A percentile compares a stretch with the other conserved stretches of the same genome.
These are phyloP conservation scores for Balakata baccata DNA, from an alignment of 345 rosid species.

Conservation along the genomic window DNA sequence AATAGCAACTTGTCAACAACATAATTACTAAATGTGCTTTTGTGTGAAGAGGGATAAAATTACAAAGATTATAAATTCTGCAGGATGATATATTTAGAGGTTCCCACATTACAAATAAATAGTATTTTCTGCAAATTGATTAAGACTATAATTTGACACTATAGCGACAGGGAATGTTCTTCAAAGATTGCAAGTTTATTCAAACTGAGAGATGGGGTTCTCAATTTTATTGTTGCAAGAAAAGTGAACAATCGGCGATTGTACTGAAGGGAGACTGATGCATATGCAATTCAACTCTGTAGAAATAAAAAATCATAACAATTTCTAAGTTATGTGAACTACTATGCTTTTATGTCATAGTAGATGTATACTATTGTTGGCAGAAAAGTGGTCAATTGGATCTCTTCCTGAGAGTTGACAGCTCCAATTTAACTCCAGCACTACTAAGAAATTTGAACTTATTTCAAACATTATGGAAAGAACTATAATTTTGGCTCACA, in stretches of 20 bases:
- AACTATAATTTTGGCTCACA: not conserved
- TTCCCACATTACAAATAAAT: not conserved
- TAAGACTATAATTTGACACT: not conserved
- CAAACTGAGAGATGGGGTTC: too few species aligned
- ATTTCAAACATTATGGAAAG: not conserved
- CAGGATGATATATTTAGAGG: not conserved
- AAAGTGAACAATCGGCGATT: too few species aligned
- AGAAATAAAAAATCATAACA: not conserved
- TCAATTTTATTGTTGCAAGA: not conserved
- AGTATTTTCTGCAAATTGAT: not conserved
- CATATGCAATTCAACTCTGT: not conserved
- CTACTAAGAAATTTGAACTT: not conserved
- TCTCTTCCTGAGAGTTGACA: not conserved
- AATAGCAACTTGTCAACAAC: not conserved
- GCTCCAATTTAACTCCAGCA: not conserved
- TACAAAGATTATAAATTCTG: not conserved
- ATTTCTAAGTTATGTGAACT: not conserved
- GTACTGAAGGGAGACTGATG: too few species aligned
- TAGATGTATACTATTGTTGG: not conserved
- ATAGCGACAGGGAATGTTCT: not conserved
- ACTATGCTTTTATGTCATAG: not conserved
- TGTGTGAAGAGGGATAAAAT: not conserved
- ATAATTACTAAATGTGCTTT: not conserved
- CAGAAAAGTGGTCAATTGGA: not conserved
- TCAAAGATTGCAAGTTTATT: not conserved